A percentile compares a stretch with the other conserved stretches of the same genome.
Evolutionary conservation across 2,329 filamentous ascomycete genomes (phyloP).

Genomic region (Fusarium globosum): DNA sequence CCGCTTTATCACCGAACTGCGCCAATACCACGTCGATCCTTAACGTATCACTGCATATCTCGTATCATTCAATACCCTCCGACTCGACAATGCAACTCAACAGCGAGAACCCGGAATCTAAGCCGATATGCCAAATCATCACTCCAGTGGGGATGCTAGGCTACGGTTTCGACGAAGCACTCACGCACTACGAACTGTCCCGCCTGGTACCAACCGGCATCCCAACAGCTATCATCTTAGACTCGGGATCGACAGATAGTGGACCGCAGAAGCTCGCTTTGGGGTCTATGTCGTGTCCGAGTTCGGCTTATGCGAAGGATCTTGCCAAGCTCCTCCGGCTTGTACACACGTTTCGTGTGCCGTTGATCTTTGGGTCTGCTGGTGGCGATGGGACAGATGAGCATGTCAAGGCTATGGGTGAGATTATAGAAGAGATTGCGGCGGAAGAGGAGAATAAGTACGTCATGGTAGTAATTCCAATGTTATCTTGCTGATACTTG

Average conservation of each 20-base stretch:
- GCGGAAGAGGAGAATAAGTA: constrained; percentile 20
- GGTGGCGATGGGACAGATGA: constrained; percentile 60
- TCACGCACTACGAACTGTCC: constrained; percentile 42
- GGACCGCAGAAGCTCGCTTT: constrained; percentile 56
- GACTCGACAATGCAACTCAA: not conserved
- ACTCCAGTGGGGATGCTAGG: constrained; percentile 62
- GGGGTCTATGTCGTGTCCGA: constrained; percentile 53
- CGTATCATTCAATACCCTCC: not conserved
- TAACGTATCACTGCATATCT: not conserved
- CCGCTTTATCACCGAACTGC: not conserved
- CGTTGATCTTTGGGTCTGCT: constrained; percentile 57
- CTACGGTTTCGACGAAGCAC: constrained; percentile 56
- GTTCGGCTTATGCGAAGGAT: constrained; percentile 56
- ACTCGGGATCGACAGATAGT: constrained; percentile 51
- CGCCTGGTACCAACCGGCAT: constrained; percentile 42
- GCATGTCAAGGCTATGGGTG: constrained; percentile 54
- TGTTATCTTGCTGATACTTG: not conserved
- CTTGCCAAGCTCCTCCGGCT: constrained; percentile 53
- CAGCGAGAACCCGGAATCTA: not conserved
- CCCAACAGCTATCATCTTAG: constrained; percentile 51
- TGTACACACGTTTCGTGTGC: constrained; percentile 49
- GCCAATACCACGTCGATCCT: not conserved
- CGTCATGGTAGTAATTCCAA: fast-evolving
- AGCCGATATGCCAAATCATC: constrained; percentile 48
- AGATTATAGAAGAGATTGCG: constrained; percentile 49